Base-by-base conservation (phyloP, 208 protist genomes). In the Crithidia bombi region DNA sequence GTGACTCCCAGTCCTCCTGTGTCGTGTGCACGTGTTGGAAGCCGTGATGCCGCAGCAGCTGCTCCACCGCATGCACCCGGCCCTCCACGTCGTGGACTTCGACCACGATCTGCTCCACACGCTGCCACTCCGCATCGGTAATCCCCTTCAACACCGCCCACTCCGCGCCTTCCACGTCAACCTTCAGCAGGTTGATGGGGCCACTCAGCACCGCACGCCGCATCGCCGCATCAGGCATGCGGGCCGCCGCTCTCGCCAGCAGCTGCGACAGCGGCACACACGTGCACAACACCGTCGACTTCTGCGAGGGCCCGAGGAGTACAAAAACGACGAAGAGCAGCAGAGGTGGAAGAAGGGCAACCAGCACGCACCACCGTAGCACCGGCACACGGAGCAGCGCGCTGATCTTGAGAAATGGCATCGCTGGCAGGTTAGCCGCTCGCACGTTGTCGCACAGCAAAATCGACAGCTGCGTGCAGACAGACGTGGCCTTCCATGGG, bases 101-200 rank as follows among this genome's bases (percentile, higher is more conserved):
- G 5, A 82, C 76, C 17, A 81, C 83, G 0, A 79, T 35, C 68
- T 85, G 83, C 44, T 73, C 41, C 26, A 85, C 77, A 25, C 70
- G 64, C 26, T 30, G 19, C 79, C 75, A 85, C 47, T 77, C 69
- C 7, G 32, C 36, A 4, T 46, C 65, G 0, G 61, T 54, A 32
- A 88, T 78, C 33, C 76, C 78, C 5, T 32, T 15, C 14, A 88
- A 54, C 43, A 88, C 79, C 41, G 70, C 73, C 61, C 74, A 64
- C 69, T 88, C 79, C 28, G 73, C 70, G 14, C 83, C 83, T 32
- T 83, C 79, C 14, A 83, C 73, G 41, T 85, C 79, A 7, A 83
- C 38, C 73, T 89, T 89, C 50, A 89, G 28, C 21, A 85, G 63
- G 30, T 72, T 44, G 33, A 89, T 82, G 7, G 73, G 65, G 2